These are phyloP conservation scores for Pseudonitzschia multiseries DNA, from an alignment of 108 stramenopile genomes.

Conservation along the genomic window DNA sequence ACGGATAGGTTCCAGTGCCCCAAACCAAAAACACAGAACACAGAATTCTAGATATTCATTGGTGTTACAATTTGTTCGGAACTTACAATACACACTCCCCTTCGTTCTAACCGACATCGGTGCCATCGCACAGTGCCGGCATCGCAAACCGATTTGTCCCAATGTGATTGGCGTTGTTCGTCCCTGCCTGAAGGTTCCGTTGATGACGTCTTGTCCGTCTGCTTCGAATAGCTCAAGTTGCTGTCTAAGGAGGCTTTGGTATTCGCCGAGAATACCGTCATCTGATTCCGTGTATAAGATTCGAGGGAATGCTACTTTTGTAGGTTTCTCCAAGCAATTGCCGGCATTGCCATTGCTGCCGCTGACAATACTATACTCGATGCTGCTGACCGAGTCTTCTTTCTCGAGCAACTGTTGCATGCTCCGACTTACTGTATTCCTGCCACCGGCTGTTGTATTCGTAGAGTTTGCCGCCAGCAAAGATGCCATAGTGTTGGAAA, in stretches of 20 bases:
- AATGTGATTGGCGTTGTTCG: conserved; percentile 31
- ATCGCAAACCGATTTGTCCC: conserved; percentile 41
- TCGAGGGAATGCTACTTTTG: not conserved
- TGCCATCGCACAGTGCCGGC: conserved; percentile 24
- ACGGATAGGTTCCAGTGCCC: too few species aligned
- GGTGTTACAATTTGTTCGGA: too few species aligned
- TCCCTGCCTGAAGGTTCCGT: conserved; percentile 22
- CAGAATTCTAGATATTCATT: too few species aligned
- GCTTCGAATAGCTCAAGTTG: conserved; percentile 39
- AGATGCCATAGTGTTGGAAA: not conserved
- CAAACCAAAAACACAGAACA: too few species aligned
- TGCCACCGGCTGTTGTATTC: not conserved
- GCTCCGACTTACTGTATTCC: not conserved
- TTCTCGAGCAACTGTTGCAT: not conserved
- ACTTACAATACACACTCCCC: conserved; percentile 38
- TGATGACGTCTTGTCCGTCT: conserved; percentile 20
- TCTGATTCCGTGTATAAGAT: conserved; percentile 16
- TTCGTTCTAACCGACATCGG: conserved; percentile 13
- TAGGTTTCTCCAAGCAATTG: not conserved
- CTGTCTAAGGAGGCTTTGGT: conserved; percentile 30
- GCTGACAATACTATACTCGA: not conserved
- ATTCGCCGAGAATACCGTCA: conserved; percentile 25
- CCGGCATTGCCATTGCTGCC: not conserved
- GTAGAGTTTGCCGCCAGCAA: not conserved
- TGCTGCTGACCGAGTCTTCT: not conserved